Conservation (phyloP, 164 flowering plant species). For the Vitis amurensis region DNA sequence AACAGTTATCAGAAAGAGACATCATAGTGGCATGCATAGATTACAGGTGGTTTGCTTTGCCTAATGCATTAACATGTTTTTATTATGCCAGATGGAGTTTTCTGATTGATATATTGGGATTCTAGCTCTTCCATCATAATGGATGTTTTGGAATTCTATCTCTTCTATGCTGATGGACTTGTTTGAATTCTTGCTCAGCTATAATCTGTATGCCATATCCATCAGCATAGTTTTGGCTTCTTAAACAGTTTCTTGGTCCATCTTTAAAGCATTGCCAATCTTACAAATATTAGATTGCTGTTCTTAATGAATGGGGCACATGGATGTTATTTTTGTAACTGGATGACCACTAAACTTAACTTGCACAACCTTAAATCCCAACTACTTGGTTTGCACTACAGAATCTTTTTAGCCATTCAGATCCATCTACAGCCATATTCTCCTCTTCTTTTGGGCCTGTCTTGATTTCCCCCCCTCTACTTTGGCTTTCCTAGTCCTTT, state of each 20-base stretch:
- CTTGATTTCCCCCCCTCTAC: neutral
- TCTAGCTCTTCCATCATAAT: no score
- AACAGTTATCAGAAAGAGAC: constrained; percentile 77
- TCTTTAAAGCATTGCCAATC: no score
- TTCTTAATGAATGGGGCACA: neutral
- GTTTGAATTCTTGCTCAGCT: no score
- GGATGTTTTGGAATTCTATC: no score
- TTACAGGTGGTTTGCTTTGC: constrained; percentile 60
- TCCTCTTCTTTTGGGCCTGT: neutral
- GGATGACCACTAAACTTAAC: neutral
- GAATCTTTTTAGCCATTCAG: neutral
- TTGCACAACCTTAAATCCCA: neutral
- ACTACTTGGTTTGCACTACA: neutral
- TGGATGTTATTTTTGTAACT: neutral
- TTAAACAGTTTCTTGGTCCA: neutral
- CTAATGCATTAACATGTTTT: neutral
- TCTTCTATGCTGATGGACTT: no score
- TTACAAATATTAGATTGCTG: no score
- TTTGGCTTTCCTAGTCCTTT: no score
- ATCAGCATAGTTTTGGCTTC: neutral
- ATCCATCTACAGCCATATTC: neutral
- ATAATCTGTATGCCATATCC: neutral
- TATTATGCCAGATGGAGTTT: no score
- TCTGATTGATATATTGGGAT: no score
- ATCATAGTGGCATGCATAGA: constrained; percentile 95